Percentiles rank a stretch among this genome's conserved stretches.
Evolutionary conservation across 2,329 filamentous ascomycete species (phyloP).

Genomic region (Xylariaceae sp.): DNA sequence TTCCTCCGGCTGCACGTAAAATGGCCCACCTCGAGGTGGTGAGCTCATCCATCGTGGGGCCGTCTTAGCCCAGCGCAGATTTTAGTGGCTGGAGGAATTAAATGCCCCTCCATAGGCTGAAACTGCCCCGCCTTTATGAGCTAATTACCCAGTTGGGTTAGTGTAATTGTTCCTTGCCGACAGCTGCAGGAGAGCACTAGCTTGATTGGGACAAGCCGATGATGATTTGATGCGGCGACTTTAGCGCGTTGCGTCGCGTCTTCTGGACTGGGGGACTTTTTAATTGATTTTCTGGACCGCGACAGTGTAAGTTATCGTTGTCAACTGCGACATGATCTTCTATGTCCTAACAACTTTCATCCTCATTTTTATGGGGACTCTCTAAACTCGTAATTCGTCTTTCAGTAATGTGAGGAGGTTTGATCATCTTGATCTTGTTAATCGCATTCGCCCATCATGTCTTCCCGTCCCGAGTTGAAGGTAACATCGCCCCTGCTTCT

Average conservation of each 20-base stretch:
- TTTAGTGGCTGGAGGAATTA: too few species aligned
- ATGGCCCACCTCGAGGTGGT: neutral
- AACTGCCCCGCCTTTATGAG: neutral
- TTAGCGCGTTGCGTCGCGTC: constrained; percentile 30
- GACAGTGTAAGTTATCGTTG: constrained; percentile 11
- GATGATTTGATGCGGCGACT: neutral
- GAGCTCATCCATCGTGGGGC: neutral
- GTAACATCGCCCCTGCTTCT: constrained; percentile 16
- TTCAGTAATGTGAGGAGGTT: neutral
- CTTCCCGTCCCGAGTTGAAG: constrained; percentile 52
- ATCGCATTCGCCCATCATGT: constrained; percentile 36
- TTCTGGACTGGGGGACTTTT: constrained; percentile 11
- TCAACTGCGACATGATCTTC: neutral
- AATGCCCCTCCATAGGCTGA: neutral
- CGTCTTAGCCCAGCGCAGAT: neutral
- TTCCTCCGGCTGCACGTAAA: neutral
- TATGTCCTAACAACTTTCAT: neutral
- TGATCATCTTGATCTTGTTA: neutral
- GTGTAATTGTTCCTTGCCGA: neutral
- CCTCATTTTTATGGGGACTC: neutral
- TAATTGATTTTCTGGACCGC: constrained; percentile 27
- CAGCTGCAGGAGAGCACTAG: neutral
- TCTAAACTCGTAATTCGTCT: neutral
- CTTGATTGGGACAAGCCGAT: neutral
- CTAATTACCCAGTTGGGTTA: neutral